Base-by-base conservation (phyloP, 2,329 filamentous ascomycete genomes). In the Harringtonia aguacate region DNA sequence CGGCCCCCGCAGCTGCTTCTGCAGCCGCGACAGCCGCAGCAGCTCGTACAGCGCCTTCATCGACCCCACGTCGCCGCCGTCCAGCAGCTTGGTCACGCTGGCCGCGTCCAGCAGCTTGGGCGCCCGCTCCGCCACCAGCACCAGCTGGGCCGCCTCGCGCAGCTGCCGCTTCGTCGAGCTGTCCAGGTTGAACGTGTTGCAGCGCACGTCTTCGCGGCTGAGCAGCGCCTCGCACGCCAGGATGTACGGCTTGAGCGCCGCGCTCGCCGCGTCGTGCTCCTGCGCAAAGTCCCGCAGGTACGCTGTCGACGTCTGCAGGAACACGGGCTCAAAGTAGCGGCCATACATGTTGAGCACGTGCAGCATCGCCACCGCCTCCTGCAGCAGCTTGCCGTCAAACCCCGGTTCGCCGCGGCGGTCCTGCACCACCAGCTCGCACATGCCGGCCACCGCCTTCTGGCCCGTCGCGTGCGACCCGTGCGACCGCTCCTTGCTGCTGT, bases 271-370 rank as follows among this genome's bases (percentile, higher is more conserved):
- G 45, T 79, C 81, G 55, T 80, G 75, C 10, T 76, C 69, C 44
- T 81, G 73, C 2, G 83, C 84, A 68, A 88, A 92, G 5, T 75
- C 67, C 21, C 66, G 57, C 50, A 92, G 81, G 55, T 83, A 95
- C 0, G 64, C 57, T 43, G 77, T 71, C 1, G 90, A 92, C 7
- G 73, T 61, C 9, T 69, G 64, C 43, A 95, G 64, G 50, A 95
- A 82, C 5, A 70, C 66, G 4, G 83, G 80, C 61, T 97, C 92
- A 53, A 98, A 95, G 14, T 76, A 69, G 47, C 73, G 81, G 1
- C 73, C 76, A 60, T 97, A 98, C 4, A 90, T 77, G 43, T 81
- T 79, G 37, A 95, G 74, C n/a, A 88, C 77, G 53, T 94, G 81
- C 48, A 97, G 74, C 76, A 95, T 87, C 46, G 79, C 75, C 41